Conservation (phyloP, 176 grass and related monocot species). For the Musa schizocarpa region DNA sequence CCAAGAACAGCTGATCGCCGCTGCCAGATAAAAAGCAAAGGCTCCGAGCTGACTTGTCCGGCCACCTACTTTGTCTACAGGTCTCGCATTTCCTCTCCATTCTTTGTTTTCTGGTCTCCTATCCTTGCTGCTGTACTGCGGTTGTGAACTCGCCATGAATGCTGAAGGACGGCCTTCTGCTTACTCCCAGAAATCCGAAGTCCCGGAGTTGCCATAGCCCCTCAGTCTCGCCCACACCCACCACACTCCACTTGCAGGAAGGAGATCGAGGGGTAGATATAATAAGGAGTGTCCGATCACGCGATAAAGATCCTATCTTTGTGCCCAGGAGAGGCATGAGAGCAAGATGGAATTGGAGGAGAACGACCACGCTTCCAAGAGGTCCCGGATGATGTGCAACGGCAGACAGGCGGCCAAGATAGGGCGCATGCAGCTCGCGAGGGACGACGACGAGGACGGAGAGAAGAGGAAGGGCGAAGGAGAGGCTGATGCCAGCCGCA, state of each 20-base stretch:
- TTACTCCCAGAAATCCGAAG: not conserved
- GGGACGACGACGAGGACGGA: slow-evolving; percentile 2
- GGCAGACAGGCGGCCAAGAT: slow-evolving; percentile 1
- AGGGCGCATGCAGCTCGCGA: slow-evolving; percentile 4
- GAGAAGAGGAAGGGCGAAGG: not conserved
- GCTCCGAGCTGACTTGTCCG: not conserved
- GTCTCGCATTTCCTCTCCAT: slow-evolving; percentile 1
- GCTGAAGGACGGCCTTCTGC: slow-evolving; percentile 6
- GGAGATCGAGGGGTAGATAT: not conserved
- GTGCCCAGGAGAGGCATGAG: slow-evolving; percentile 7
- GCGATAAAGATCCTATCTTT: not conserved
- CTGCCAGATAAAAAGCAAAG: not conserved
- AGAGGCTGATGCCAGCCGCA: not conserved
- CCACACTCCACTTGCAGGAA: not conserved
- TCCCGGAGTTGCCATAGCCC: not conserved
- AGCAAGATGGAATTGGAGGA: slow-evolving; percentile 14
- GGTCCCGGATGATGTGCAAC: not conserved
- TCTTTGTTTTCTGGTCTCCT: not conserved
- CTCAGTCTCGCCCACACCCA: not conserved
- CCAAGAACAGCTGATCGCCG: not conserved
- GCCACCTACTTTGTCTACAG: not conserved
- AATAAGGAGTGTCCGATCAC: not conserved
- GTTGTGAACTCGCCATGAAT: not conserved
- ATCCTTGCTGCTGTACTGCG: not conserved
- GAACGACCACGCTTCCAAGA: slow-evolving; percentile 1